These are phyloP conservation scores for Podospora australis DNA, from an alignment of 495 filamentous ascomycete species.

Conservation along the genomic window DNA sequence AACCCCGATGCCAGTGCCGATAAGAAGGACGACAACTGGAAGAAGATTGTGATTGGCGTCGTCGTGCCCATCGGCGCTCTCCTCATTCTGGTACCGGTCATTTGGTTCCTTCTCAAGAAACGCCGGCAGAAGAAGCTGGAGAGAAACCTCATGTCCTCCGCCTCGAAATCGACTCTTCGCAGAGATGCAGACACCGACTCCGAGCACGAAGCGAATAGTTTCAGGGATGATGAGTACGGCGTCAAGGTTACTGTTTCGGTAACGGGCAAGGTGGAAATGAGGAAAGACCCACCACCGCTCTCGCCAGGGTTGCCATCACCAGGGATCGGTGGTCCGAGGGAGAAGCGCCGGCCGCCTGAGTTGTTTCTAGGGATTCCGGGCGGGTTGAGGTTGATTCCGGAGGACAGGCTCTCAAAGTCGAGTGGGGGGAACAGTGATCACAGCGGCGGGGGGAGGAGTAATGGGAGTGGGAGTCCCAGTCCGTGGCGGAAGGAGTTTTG, in stretches of 20 bases:
- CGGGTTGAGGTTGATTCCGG: background rate
- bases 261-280: conserved; percentile 2
- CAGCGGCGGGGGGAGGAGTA: background rate
- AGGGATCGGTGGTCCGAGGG: too few species aligned
- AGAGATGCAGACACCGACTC: background rate
- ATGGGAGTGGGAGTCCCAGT: background rate
- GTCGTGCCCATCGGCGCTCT: conserved; percentile 5
- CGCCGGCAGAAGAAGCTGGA: background rate
- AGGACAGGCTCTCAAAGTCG: conserved; percentile 6
- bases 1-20: background rate
- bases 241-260: conserved; percentile 12
- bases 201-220: conserved; percentile 1
- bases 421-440: background rate
- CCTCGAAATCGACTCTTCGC: background rate
- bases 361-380: conserved; percentile 6
- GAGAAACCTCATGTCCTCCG: too few species aligned
- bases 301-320: too few species aligned
- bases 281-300: background rate
- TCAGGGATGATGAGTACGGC: conserved; percentile 9
- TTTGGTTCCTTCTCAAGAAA: background rate
- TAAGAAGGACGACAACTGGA: background rate
- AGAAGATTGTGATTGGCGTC: conserved; percentile 10
- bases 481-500: too few species aligned
- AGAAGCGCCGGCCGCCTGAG: too few species aligned
- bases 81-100: background rate